Percentiles rank a stretch among this genome's conserved stretches.
These are phyloP conservation scores for Penicillium sumatraense DNA, from an alignment of 2,329 filamentous ascomycete genomes.

Conservation along the genomic window DNA sequence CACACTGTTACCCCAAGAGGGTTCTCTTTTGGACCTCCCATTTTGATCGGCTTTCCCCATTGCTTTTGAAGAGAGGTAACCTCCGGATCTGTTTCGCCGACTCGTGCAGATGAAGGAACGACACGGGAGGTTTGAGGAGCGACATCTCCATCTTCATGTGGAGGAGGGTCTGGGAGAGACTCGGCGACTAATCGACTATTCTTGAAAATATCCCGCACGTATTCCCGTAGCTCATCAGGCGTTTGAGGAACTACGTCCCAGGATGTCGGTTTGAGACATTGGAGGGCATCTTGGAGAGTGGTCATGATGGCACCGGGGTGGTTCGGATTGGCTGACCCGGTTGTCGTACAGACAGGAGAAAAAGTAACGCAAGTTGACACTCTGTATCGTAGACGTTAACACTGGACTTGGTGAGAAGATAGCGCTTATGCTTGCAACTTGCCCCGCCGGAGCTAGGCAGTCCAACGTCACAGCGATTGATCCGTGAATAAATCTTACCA, in stretches of 20 bases:
- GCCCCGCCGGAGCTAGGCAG: neutral
- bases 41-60: conserved; percentile 77
- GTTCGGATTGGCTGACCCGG: neutral
- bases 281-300: conserved; percentile 63
- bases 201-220: conserved; percentile 64
- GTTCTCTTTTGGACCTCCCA: conserved; percentile 70
- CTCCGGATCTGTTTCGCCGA: conserved; percentile 55
- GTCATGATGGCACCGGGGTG: conserved; percentile 51
- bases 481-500: neutral
- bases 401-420: neutral
- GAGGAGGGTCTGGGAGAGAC: conserved; percentile 68
- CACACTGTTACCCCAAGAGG: conserved; percentile 77
- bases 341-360: neutral
- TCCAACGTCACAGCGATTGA: neutral
- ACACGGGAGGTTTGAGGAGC: conserved; percentile 54
- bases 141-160: conserved; percentile 38
- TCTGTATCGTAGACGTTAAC: neutral
- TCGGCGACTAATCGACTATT: conserved; percentile 74
- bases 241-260: conserved; percentile 56
- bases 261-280: conserved; percentile 60
- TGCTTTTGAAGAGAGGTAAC: conserved; percentile 70
- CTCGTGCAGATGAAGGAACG: conserved; percentile 56
- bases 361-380: neutral
- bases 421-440: neutral
- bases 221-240: conserved; percentile 56